Conservation (phyloP, 1,284 basidiomycete species). For the Hortiboletus rubellus region DNA sequence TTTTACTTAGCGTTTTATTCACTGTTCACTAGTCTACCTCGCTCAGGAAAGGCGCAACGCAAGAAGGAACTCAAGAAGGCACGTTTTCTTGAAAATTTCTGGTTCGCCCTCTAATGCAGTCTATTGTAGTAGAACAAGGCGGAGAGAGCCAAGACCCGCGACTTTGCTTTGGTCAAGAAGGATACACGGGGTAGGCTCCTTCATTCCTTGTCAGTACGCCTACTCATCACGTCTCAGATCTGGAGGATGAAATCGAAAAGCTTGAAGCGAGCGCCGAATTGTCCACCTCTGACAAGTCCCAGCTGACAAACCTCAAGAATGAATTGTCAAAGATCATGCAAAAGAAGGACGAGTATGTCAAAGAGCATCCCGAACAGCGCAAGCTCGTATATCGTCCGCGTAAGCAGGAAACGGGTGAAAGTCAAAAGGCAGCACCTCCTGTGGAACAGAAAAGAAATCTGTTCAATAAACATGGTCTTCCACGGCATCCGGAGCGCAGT, state of each 20-base stretch:
- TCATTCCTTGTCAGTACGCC: conserved; percentile 1
- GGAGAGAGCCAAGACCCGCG: conserved; percentile 72
- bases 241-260: conserved; percentile 69
- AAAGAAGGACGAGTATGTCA: conserved; percentile 88
- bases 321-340: conserved; percentile 79
- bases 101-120: conserved; percentile 7
- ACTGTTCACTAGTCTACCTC: background rate
- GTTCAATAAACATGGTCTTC: conserved; percentile 80
- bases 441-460: conserved; percentile 57
- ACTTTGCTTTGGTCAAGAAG: conserved; percentile 84
- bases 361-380: conserved; percentile 86
- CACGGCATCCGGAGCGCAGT: conserved; percentile 84
- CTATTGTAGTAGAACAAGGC: conserved; percentile 81
- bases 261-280: conserved; percentile 51
- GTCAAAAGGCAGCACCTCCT: conserved; percentile 45
- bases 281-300: conserved; percentile 50
- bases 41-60: conserved; percentile 77
- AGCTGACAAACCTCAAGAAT: conserved; percentile 65
- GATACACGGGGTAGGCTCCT: conserved; percentile 69
- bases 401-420: conserved; percentile 46
- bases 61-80: conserved; percentile 93
- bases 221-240: conserved; percentile 43
- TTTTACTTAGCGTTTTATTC: conserved; percentile 10
- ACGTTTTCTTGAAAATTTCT: conserved; percentile 13
- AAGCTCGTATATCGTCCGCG: conserved; percentile 68